phyloP scores from a whole-genome alignment of 768 basidiomycete genomes.

The Exidia glandulosa region DNA sequence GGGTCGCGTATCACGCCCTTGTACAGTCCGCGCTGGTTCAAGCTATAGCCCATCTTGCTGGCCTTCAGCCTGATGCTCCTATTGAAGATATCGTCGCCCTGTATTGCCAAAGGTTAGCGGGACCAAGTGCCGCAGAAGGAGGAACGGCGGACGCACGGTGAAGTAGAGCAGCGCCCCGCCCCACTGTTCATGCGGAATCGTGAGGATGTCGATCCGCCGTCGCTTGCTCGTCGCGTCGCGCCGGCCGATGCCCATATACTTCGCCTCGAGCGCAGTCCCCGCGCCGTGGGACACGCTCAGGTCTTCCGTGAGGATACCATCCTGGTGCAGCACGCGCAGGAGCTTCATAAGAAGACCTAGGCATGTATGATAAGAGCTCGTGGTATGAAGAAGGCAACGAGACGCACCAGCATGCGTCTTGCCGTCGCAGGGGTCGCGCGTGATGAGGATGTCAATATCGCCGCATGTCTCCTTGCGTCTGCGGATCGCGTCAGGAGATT shows the following conservation, averaged over 20 bases:
- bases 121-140: background rate
- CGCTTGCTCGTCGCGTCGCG: slow-evolving; percentile 34
- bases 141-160: slow-evolving; percentile 40
- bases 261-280: slow-evolving; percentile 55
- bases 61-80: slow-evolving; percentile 82
- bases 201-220: slow-evolving; percentile 76
- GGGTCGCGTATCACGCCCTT: slow-evolving; percentile 62
- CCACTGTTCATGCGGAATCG: slow-evolving; percentile 64
- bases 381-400: slow-evolving; percentile 1
- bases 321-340: slow-evolving; percentile 41
- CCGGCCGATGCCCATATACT: slow-evolving; percentile 74
- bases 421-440: slow-evolving; percentile 61
- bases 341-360: slow-evolving; percentile 53
- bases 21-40: slow-evolving; percentile 82
- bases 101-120: background rate
- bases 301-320: slow-evolving; percentile 69
- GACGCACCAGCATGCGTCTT: slow-evolving; percentile 61
- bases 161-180: slow-evolving; percentile 90
- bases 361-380: slow-evolving; percentile 35
- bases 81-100: slow-evolving; percentile 93
- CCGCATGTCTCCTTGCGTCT: slow-evolving; percentile 79
- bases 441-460: slow-evolving; percentile 86
- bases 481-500: background rate
- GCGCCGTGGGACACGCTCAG: slow-evolving; percentile 60
- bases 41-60: slow-evolving; percentile 62